Base-by-base conservation (phyloP, 495 filamentous ascomycete genomes). In the Xylona heveae region DNA sequence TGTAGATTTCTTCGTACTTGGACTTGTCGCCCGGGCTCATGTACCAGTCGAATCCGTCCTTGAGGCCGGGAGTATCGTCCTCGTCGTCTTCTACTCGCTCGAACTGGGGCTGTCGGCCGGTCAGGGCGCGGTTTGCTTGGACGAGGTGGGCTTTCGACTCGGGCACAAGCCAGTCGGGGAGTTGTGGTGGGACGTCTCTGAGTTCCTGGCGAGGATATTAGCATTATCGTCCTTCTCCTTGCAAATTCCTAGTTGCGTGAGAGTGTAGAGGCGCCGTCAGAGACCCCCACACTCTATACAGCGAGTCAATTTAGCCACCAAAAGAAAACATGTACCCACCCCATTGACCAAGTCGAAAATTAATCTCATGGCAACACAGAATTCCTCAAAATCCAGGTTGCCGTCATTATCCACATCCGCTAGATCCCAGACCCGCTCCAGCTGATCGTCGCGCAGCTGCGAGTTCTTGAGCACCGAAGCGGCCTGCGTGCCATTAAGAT, bases 41-140 rank as follows among this genome's bases (percentile, higher is more conserved):
- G 54, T 97, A 97, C 88, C 88, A 97, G 51, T 97, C 88, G 52
- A 97, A 97, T 1, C 84, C 83, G 54, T 92, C 79, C 48, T 88
- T 91, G 33, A 97, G 55, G 4, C 88, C 81, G 3, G 68, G 67
- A 14, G 66, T 68, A 46, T 84, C 81, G 26, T 68, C 63, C 35
- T 66, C 63, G 6, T 43, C 36, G 36, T 71, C 63, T 28, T 70
- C 58, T 39, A 80, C 64, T 36, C 68, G 65, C 52, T 93, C 82
- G 53, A 94, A 92, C 38, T 74, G 66, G 21, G 73, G 64, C 35
- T 71, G 75, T 24, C 69, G 64, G 33, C 67, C 70, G 24, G 70
- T 76, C 34, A 97, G 58, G 24, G 90, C 88, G 31, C 77, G 68
- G 39, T 57, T 78, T 5, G 88, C 88, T 42, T 88, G 80, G 25